Evolutionary conservation across 2,329 filamentous ascomycete species (phyloP), one percentile per base, ranked within the genome.

Genomic region (Aspergillus novofumigatus): DNA sequence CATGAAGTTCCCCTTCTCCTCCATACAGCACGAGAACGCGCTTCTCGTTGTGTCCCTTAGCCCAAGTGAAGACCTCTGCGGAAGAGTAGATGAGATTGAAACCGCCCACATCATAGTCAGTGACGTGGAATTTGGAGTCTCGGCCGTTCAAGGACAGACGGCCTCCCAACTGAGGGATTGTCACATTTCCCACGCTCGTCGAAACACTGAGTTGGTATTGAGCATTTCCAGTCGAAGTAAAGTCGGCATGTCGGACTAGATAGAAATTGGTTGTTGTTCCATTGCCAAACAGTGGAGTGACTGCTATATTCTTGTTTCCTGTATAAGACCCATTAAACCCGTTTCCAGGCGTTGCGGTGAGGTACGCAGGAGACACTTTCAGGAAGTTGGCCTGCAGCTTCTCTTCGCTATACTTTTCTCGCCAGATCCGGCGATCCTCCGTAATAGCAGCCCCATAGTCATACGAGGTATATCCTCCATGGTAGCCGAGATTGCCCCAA

Each of bases 371-470:
- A 0, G 88, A 90, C 0, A 86, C 87, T 63, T 87, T 87, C 52
- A 90, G 72, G 71, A 93, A 93, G 64, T 90, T 88, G 26, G 83
- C 88, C 61, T 90, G 77, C 1, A 93, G 81, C 67, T 93, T 94
- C 25, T 89, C 78, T 69, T 94, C 89, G 48, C 85, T 87, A 70
- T 91, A 93, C 70, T 93, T 93, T 67, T 92, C 88, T 1, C 89
- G 82, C 29, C 80, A 75, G 3, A 93, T 77, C 1, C 81, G 81
- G 23, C 90, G 81, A 45, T 89, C 85, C 67, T 94, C 90, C 1
- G 81, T 80, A 52, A 93, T 90, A 6, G 80, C 77, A 3, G 85
- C 79, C 4, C 83, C 81, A 62, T 86, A 86, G 64, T 87, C 83
- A 64, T 86, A 86, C 3, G 78, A 81, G 0, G 82, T 86, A 58